A percentile compares a stretch with the other conserved stretches of the same genome.
These are phyloP conservation scores for Trichoderma afroharzianum DNA, from an alignment of 2,329 filamentous ascomycete species.

Conservation along the genomic window DNA sequence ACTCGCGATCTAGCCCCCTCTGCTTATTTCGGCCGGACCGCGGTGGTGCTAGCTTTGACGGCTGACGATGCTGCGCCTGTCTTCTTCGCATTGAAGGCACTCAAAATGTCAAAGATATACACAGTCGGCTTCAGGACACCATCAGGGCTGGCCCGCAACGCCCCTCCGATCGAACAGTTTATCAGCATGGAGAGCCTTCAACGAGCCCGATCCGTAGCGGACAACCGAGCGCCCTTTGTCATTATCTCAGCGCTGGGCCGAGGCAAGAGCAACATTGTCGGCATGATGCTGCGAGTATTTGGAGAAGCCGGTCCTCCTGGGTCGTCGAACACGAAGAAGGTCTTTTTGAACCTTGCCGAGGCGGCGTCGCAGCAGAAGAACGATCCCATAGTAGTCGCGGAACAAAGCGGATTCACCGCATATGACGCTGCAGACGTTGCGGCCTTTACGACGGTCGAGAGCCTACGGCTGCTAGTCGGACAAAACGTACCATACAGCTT, in stretches of 20 bases:
- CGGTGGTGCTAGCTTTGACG: slow-evolving; percentile 69
- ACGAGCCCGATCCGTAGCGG: slow-evolving; percentile 46
- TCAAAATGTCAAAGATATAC: slow-evolving; percentile 75
- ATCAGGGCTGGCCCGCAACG: slow-evolving; percentile 56
- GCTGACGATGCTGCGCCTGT: slow-evolving; percentile 73
- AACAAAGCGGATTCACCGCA: slow-evolving; percentile 71
- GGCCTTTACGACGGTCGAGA: slow-evolving; percentile 82
- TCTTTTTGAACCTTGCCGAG: slow-evolving; percentile 77
- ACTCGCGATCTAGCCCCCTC: slow-evolving; percentile 79
- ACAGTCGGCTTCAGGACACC: slow-evolving; percentile 75
- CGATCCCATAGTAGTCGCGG: slow-evolving; percentile 67
- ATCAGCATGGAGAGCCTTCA: slow-evolving; percentile 67
- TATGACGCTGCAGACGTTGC: slow-evolving; percentile 78
- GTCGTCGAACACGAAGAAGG: slow-evolving; percentile 51
- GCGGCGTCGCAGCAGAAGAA: slow-evolving; percentile 50
- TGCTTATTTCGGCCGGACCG: slow-evolving; percentile 71
- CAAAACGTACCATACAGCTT: slow-evolving; percentile 89
- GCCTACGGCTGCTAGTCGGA: slow-evolving; percentile 70
- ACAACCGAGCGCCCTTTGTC: slow-evolving; percentile 65
- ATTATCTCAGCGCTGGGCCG: slow-evolving; percentile 75
- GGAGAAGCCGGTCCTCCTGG: slow-evolving; percentile 38
- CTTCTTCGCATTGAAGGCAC: slow-evolving; percentile 73
- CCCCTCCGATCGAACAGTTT: slow-evolving; percentile 71
- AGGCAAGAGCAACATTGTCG: slow-evolving; percentile 74
- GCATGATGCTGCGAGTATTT: slow-evolving; percentile 72